phyloP scores from a whole-genome alignment of 192 early-diverging fungal genomes.

The Phycomyces blakesleeanus region DNA sequence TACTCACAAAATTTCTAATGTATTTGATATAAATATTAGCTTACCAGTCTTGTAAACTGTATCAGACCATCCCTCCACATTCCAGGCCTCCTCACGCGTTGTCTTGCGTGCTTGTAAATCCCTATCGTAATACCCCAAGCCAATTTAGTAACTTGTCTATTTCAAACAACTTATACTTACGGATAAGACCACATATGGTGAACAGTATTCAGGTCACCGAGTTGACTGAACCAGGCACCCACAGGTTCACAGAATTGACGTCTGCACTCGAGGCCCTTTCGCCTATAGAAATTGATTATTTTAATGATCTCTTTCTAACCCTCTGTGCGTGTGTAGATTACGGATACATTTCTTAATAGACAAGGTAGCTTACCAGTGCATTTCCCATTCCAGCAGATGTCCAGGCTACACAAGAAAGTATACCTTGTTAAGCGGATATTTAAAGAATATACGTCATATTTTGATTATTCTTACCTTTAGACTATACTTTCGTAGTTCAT shows the following conservation, averaged over 20 bases:
- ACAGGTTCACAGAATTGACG: slow-evolving; percentile 86
- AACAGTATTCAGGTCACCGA: slow-evolving; percentile 82
- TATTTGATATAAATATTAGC: neutral
- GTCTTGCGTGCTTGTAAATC: slow-evolving; percentile 86
- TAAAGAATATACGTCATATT: neutral
- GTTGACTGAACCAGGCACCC: slow-evolving; percentile 95
- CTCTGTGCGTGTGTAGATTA: too few species aligned
- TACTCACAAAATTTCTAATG: too few species aligned
- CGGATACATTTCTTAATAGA: too few species aligned
- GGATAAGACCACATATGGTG: slow-evolving; percentile 69
- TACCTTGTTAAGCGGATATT: neutral
- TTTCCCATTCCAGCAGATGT: slow-evolving; percentile 88
- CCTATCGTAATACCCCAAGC: slow-evolving; percentile 32
- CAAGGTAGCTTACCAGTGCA: slow-evolving; percentile 63
- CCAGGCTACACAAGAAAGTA: slow-evolving; percentile 60
- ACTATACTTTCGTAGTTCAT: slow-evolving; percentile 87
- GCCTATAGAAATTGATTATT: slow-evolving; percentile 38
- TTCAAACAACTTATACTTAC: slow-evolving; percentile 15
- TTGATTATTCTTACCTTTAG: slow-evolving; percentile 51
- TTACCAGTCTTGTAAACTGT: slow-evolving; percentile 85
- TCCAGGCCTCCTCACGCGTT: slow-evolving; percentile 88
- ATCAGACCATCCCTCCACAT: slow-evolving; percentile 90
- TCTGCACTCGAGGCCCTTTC: slow-evolving; percentile 82
- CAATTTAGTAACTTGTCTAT: too few species aligned
- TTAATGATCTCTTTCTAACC: neutral